Evolutionary conservation across 345 rosid species (phyloP).

Genomic region (Reutealis trisperma): DNA sequence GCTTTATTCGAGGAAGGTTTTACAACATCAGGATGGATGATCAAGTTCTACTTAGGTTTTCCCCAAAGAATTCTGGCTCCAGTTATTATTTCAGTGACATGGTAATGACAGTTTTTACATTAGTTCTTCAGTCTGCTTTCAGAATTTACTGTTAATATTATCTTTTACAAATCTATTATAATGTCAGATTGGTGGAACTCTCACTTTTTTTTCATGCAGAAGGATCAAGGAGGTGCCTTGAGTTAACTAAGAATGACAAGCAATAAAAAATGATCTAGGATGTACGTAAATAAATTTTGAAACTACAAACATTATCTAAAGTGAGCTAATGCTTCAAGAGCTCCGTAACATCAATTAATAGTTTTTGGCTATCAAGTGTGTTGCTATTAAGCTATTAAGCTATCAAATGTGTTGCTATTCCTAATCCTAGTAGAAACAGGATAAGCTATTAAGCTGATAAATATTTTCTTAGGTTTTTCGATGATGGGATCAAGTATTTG

Average conservation of each 20-base stretch:
- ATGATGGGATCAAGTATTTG: too few species aligned
- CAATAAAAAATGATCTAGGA: not conserved
- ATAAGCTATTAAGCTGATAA: too few species aligned
- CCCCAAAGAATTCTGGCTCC: constrained; percentile 86
- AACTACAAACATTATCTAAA: not conserved
- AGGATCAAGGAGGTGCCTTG: constrained; percentile 87
- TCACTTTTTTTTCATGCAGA: constrained; percentile 89
- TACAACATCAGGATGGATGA: constrained; percentile 96
- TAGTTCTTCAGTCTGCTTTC: constrained; percentile 5
- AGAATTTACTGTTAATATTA: not conserved
- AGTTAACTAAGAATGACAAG: constrained; percentile 48
- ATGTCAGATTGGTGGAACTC: constrained; percentile 93
- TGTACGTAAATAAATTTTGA: not conserved
- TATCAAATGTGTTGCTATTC: too few species aligned
- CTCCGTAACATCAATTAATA: not conserved
- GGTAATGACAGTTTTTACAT: constrained; percentile 45
- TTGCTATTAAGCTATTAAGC: too few species aligned
- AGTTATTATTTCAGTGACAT: constrained; percentile 92
- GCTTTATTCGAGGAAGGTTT: constrained; percentile 94
- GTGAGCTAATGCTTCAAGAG: not conserved
- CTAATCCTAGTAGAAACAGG: too few species aligned
- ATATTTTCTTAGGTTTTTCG: too few species aligned
- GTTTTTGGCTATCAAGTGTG: not conserved
- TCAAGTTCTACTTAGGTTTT: constrained; percentile 82
- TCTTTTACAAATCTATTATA: constrained; percentile 17